Conservation (phyloP, 495 filamentous ascomycete species). For the Penicillium paxilli region DNA sequence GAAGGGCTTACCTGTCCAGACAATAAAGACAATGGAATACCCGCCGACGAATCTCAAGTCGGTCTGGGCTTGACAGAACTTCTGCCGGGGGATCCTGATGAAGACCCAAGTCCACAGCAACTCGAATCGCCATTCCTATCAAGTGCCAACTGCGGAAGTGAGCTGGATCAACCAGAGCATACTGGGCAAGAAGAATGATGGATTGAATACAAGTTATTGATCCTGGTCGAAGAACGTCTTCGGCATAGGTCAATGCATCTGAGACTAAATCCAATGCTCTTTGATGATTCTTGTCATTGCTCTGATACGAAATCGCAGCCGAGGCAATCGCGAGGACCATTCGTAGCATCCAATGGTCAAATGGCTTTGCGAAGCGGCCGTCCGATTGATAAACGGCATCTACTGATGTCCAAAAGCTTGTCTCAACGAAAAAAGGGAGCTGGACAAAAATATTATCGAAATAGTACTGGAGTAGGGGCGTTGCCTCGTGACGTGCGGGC, state of each 20-base stretch:
- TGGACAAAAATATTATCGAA: conserved; percentile 76
- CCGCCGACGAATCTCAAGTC: conserved; percentile 71
- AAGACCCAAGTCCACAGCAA: conserved; percentile 81
- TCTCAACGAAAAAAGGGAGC: conserved; percentile 77
- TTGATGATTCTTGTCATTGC: conserved; percentile 60
- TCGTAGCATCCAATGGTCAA: conserved; percentile 81
- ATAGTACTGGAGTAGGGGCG: conserved; percentile 74
- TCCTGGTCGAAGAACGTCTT: conserved; percentile 79
- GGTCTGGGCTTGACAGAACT: conserved; percentile 56
- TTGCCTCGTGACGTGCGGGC: conserved; percentile 64
- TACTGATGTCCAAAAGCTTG: conserved; percentile 70
- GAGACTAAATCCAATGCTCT: conserved; percentile 66
- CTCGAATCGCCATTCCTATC: conserved; percentile 81
- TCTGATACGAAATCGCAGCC: conserved; percentile 66
- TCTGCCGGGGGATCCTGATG: conserved; percentile 84
- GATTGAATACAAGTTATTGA: conserved; percentile 81
- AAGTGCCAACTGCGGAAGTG: conserved; percentile 92
- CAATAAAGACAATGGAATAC: conserved; percentile 87
- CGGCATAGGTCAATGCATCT: conserved; percentile 71
- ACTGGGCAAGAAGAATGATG: conserved; percentile 79
- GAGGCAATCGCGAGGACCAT: conserved; percentile 85
- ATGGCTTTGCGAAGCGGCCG: conserved; percentile 59
- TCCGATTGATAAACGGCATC: conserved; percentile 74
- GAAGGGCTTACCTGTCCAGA: conserved; percentile 71
- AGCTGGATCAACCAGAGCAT: conserved; percentile 81